Evolutionary conservation across 805 yeast species (phyloP), one percentile per base, ranked within the genome.

Genomic region (Hanseniaspora lachancei): DNA sequence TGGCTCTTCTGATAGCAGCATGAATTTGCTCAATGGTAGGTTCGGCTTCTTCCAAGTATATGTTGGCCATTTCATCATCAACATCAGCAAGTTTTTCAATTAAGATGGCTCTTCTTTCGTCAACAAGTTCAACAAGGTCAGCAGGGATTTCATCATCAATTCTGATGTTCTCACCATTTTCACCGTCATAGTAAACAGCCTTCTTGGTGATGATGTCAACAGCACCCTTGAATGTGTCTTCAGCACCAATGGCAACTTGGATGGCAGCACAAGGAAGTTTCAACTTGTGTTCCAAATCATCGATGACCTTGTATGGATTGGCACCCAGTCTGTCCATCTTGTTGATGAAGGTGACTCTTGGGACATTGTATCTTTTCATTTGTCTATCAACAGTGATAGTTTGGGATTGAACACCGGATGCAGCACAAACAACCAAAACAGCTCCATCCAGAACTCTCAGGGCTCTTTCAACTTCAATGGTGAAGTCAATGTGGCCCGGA

Each of bases 271-370:
- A 97, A 24, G 96, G 87, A 44, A 89, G 87, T 70, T 82, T 87
- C 68, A 93, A 78, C 69, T 93, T 93, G 55, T 72, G 62, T 72
- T 91, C 88, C 63, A 93, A 78, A 73, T 91, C 97, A 57, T 86
- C 95, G 64, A 93, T 85, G 57, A 95, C 96, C 60, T 78, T 79
- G 84, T 95, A 93, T 23, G 99, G 99, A 71, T 93, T 83, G 56
- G 98, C 86, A 62, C 99, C 99, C 96, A 93, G 87, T 69, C 99
- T 82, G 71, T 93, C 99, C 97, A 93, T 89, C 75, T 93, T 93
- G 74, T 93, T 93, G 70, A 93, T 86, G 66, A 93, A 93, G 10
- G 98, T 91, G 54, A 93, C 78, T 66, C 98, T 80, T 55, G 98
- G 98, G 66, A 93, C 96, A 67, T 93, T 89, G 72, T 93, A 93